Base-by-base conservation (phyloP, 2,329 filamentous ascomycete species). In the Trichophyton verrucosum region DNA sequence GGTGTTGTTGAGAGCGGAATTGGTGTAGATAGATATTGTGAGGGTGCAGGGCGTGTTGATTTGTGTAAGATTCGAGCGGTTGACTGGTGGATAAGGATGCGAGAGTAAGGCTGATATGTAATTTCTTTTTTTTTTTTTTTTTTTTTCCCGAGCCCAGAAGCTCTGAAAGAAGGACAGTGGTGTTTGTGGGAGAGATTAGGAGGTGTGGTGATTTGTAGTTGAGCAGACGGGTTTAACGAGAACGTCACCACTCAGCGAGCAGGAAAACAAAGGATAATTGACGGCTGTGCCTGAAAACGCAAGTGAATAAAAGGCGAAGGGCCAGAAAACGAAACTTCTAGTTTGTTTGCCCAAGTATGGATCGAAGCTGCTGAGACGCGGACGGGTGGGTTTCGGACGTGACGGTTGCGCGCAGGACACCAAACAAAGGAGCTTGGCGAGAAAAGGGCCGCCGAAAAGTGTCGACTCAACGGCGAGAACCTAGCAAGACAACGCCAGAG, bases 111-210 rank as follows among this genome's bases (percentile, higher is more conserved):
- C 15, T 59, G 57, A 38, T 38, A 38, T 38, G 33, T 9, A 30
- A 30, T 8, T 30, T 2, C 2, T 20, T 20, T 20, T 20, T 20
- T 20, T 38, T 38, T 2, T 20, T 20, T 20, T 20, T 20, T 20
- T 20, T 38, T 38, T 38, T 59, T 55, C 56, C 58, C 61, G 72
- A 68, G 68, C 68, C 62, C 61, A 61, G 67, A 65, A 70, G 68
- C 68, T 69, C 67, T 75, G 72, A 69, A 65, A 67, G 66, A 69
- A 61, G 64, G 69, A 66, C 65, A 62, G 61, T 65, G 67, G 40
- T 61, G 61, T 38, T 57, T 55, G 30, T 58, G 51, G 60, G 58
- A 60, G 57, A 63, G 58, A 53, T 20, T 11, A 55, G 30, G 20
- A 58, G 38, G 60, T 49, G 59, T 57, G 56, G 44, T 62, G 66